A percentile compares a stretch with the other conserved stretches of the same genome.
These are phyloP conservation scores for Calonectria pteridis DNA, from an alignment of 2,329 filamentous ascomycete species.

Conservation along the genomic window DNA sequence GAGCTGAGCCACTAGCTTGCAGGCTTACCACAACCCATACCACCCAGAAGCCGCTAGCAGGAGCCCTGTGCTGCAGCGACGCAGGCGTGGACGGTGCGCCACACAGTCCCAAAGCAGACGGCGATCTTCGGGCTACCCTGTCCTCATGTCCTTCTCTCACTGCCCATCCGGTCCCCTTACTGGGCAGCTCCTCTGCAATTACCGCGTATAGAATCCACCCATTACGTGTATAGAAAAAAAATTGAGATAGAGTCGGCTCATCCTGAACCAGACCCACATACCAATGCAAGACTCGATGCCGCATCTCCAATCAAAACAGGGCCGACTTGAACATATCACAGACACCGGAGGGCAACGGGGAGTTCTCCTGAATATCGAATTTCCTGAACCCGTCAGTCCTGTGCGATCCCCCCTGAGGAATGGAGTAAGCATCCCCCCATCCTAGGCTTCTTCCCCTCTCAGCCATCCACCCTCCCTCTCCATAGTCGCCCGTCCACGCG, in stretches of 20 bases:
- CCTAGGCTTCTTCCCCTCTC: background rate
- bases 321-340: conserved; percentile 1
- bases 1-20: background rate
- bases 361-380: background rate
- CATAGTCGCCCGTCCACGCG: background rate
- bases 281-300: background rate
- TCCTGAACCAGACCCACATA: background rate
- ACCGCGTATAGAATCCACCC: conserved; percentile 6
- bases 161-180: background rate
- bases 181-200: background rate
- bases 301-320: background rate
- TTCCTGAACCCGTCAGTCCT: background rate
- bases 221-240: conserved; percentile 8
- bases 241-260: background rate
- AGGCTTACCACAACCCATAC: background rate
- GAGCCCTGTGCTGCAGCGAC: background rate
- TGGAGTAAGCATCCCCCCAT: background rate
- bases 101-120: background rate
- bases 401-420: background rate
- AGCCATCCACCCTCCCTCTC: background rate
- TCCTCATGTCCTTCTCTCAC: background rate
- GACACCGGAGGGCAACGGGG: background rate
- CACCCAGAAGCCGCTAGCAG: conserved; percentile 3
- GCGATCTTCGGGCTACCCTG: conserved; percentile 4
- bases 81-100: background rate